These are phyloP conservation scores for Cutaneotrichosporon dermatis DNA, from an alignment of 1,284 basidiomycete genomes.

Conservation along the genomic window DNA sequence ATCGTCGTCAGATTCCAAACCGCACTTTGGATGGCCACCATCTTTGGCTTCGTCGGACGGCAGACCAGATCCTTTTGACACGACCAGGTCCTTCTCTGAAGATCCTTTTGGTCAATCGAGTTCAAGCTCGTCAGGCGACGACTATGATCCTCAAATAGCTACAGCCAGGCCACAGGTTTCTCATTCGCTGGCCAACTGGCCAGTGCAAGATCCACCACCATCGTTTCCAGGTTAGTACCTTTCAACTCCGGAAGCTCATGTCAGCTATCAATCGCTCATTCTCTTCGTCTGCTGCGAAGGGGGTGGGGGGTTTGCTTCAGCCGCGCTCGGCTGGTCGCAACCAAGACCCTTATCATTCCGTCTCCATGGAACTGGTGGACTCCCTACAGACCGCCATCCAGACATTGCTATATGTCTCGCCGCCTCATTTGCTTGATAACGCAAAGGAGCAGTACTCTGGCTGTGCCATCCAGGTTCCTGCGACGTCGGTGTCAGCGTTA, in stretches of 20 bases:
- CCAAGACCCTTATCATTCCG: constrained; percentile 19
- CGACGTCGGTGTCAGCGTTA: constrained; percentile 77
- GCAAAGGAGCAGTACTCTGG: constrained; percentile 85
- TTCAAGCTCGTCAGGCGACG: constrained; percentile 17
- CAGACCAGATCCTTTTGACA: constrained; percentile 37
- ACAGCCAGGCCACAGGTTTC: not conserved
- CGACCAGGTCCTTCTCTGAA: constrained; percentile 30
- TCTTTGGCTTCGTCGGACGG: not conserved
- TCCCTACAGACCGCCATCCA: constrained; percentile 81
- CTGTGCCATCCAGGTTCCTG: constrained; percentile 76
- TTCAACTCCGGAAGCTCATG: not conserved
- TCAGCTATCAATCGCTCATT: constrained; percentile 27
- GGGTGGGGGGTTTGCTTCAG: constrained; percentile 30
- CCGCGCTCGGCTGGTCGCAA: constrained; percentile 17
- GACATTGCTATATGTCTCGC: constrained; percentile 78
- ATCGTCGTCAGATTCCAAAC: constrained; percentile 33
- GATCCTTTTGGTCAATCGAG: constrained; percentile 32
- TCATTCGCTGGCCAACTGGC: not conserved
- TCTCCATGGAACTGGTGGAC: constrained; percentile 71
- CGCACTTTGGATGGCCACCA: constrained; percentile 29
- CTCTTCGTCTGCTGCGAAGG: constrained; percentile 34
- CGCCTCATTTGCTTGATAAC: constrained; percentile 82
- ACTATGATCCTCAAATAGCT: constrained; percentile 5
- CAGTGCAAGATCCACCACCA: not conserved
- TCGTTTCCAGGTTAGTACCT: not conserved